Evolutionary conservation across 2,329 filamentous ascomycete species (phyloP), one percentile per base, ranked within the genome.

Genomic region (Arthrobotrys sinensis): DNA sequence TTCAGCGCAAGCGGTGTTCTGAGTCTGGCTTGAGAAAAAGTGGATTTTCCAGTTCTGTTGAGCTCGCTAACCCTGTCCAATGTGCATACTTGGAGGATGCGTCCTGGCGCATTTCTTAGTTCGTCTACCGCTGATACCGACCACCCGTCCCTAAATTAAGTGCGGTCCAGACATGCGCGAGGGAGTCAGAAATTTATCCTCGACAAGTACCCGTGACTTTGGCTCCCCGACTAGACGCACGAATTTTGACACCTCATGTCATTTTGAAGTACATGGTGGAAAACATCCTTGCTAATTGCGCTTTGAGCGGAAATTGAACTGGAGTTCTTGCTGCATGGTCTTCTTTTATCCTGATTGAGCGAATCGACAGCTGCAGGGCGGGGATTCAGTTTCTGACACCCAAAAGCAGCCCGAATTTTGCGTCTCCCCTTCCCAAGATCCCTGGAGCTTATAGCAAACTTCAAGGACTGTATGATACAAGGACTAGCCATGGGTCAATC

Each of bases 201-300:
- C 53, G 63, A 68, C 50, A 71, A 46, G 75, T 78, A 72, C 75
- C 55, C 52, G 75, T 78, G 75, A 78, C 75, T 71, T 78, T 57
- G 46, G 36, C 28, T 11, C 12, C 40, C 53, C 53, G 14, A 63
- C 67, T 78, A 78, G 75, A 78, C 75, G 75, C 75, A 78, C 52
- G 24, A 53, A 63, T 63, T 32, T 36, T 50, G 32, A 28, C 45
- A 68, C 50, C 60, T 63, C 40, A 48, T 64, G 46, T 63, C 43
- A 53, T 62, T 53, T 40, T 64, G 57, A 53, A 28, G 36, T 71
- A 63, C 69, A 66, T 52, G 36, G 60, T 60, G 16, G 48, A 62
- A 68, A 69, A 78, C 62, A 78, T 78, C 75, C 75, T 63, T 78
- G 75, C 67, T 32, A 38, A 36, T 55, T 72, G 73, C 67, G 75